These are phyloP conservation scores for Chamaecyparis obtusa DNA, from an alignment of 75 land plant genomes.

Conservation along the genomic window DNA sequence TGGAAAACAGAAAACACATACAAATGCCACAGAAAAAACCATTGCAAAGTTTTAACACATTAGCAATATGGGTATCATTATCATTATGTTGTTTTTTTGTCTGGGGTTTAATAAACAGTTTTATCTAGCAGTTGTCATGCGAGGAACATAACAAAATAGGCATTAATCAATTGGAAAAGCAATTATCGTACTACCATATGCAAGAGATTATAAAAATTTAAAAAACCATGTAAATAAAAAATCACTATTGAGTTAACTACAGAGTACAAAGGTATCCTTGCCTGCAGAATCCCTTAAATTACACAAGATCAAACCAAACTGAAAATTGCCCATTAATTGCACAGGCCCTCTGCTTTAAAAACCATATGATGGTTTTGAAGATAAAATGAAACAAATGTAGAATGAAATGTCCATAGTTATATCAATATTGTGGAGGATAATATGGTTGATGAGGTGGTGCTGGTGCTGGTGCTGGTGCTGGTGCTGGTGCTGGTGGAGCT, in stretches of 20 bases:
- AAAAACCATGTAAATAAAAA: not conserved
- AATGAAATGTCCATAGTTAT: not conserved
- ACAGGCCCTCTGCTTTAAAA: not conserved
- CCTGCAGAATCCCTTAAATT: not conserved
- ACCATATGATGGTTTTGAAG: not conserved
- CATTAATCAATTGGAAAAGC: not conserved
- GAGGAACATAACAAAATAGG: not conserved
- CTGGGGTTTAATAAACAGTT: not conserved
- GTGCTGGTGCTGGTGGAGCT: not conserved
- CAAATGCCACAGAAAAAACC: not conserved
- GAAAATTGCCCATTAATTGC: not conserved
- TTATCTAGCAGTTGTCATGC: not conserved
- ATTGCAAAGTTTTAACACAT: not conserved
- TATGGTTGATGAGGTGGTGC: not conserved
- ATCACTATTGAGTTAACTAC: not conserved
- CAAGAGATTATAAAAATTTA: not conserved
- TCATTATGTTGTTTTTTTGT: not conserved
- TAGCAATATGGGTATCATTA: not conserved
- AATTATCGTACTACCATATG: not conserved
- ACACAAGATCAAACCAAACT: not conserved
- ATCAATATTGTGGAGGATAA: conserved; percentile 8
- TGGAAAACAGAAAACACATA: not conserved
- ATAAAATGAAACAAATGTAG: not conserved
- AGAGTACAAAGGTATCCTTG: not conserved
- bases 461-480: conserved; percentile 1